phyloP scores from a whole-genome alignment of 2,329 filamentous ascomycete species.

The Colletotrichum abscissum region DNA sequence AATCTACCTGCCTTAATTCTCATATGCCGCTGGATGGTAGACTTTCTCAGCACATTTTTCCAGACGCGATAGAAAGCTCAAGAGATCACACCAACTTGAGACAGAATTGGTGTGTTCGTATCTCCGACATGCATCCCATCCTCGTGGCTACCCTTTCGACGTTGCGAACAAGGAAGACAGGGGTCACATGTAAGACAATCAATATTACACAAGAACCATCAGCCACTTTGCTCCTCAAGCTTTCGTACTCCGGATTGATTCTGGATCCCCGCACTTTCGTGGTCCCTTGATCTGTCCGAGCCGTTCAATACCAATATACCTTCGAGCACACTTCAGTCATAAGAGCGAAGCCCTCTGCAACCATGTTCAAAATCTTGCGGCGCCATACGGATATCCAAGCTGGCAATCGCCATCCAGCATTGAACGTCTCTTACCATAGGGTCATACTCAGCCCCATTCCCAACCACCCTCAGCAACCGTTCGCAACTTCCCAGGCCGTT shows the following conservation, averaged over 20 bases:
- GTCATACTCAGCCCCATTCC: background rate
- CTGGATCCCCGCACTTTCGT: background rate
- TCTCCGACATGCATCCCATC: background rate
- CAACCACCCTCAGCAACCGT: background rate
- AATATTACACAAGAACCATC: background rate
- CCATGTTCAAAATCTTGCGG: background rate
- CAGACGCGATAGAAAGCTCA: background rate
- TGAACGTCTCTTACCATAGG: background rate
- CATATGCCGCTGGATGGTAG: background rate
- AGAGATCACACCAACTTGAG: background rate
- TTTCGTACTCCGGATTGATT: too few relatives aligned
- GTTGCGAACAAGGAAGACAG: background rate
- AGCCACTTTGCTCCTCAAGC: conserved; percentile 5
- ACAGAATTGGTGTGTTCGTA: background rate
- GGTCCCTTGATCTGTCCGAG: background rate
- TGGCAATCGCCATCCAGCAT: background rate
- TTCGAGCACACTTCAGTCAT: background rate
- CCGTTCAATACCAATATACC: background rate
- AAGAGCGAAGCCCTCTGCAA: background rate
- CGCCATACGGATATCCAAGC: too few relatives aligned
- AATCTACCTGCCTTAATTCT: background rate
- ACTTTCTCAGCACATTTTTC: background rate
- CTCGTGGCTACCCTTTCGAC: background rate
- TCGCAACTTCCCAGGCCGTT: background rate
- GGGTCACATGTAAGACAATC: conserved; percentile 24